These are phyloP conservation scores for Caryopteris hybrid DNA, from an alignment of 305 asterid species.

Conservation along the genomic window DNA sequence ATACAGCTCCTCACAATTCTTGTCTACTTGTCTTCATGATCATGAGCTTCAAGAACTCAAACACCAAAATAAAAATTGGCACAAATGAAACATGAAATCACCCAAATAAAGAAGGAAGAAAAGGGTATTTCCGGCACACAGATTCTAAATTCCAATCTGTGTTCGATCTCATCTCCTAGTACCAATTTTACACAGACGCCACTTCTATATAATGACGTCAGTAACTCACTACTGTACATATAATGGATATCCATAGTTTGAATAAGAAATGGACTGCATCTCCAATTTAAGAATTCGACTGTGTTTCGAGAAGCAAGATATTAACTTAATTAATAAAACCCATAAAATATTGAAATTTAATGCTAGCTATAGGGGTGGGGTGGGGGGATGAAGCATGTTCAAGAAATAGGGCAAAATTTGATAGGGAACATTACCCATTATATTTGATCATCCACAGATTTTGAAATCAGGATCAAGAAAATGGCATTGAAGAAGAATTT, in stretches of 20 bases:
- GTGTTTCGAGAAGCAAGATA: no score
- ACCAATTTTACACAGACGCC: no score
- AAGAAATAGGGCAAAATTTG: background rate
- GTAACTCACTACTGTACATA: no score
- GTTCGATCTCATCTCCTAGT: background rate
- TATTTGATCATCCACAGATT: background rate
- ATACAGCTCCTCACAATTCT: background rate
- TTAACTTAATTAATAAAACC: background rate
- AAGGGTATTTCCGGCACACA: background rate
- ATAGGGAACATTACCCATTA: background rate
- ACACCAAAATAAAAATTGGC: background rate
- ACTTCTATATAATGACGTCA: background rate
- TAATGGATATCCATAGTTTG: no score
- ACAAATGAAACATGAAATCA: slow-evolving; percentile 14
- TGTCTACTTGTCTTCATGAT: background rate
- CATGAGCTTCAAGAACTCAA: background rate
- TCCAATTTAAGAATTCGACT: no score
- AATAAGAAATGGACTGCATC: no score
- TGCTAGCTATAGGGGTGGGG: no score
- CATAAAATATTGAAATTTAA: background rate
- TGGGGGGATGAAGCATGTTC: no score
- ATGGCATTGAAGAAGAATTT: slow-evolving; percentile 41
- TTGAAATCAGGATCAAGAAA: slow-evolving; percentile 22
- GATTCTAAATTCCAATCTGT: background rate
- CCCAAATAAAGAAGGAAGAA: background rate